A percentile compares a stretch with the other conserved stretches of the same genome.
phyloP scores from a whole-genome alignment of 2,329 filamentous ascomycete genomes.

The Penicillium sp. region DNA sequence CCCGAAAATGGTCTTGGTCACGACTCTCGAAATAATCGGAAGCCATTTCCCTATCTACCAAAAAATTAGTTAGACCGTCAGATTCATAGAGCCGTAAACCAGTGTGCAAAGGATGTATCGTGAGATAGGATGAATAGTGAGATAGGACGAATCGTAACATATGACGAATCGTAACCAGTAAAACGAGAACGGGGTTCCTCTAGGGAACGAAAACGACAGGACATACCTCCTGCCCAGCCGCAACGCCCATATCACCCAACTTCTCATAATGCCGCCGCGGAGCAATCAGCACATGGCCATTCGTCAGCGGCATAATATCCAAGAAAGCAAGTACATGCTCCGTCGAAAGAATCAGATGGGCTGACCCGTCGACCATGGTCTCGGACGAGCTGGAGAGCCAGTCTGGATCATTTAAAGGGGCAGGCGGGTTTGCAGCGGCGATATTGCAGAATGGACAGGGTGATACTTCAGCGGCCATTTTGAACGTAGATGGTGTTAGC shows the following conservation, averaged over 20 bases:
- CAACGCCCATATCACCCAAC: constrained; percentile 67
- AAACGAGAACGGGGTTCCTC: background rate
- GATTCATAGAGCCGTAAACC: background rate
- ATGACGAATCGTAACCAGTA: background rate
- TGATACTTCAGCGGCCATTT: constrained; percentile 20
- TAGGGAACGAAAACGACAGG: background rate
- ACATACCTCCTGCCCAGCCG: constrained; percentile 69
- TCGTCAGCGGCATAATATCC: constrained; percentile 85
- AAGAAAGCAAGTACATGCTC: constrained; percentile 80
- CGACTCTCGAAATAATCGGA: constrained; percentile 62
- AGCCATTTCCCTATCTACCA: constrained; percentile 50
- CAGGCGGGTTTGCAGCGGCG: constrained; percentile 52
- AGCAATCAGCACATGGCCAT: constrained; percentile 80
- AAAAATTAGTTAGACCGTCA: background rate
- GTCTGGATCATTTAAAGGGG: constrained; percentile 29
- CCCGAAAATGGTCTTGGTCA: constrained; percentile 69
- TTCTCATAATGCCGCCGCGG: constrained; percentile 77
- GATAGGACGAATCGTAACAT: background rate
- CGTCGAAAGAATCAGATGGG: constrained; percentile 72
- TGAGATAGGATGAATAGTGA: too few species aligned
- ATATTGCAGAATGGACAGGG: constrained; percentile 63
- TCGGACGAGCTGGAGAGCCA: constrained; percentile 23
- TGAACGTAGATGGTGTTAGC: background rate
- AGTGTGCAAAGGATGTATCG: background rate
- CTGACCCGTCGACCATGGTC: constrained; percentile 20